Base-by-base conservation (phyloP, 2,329 filamentous ascomycete species). In the Alternaria triticimaculans region DNA sequence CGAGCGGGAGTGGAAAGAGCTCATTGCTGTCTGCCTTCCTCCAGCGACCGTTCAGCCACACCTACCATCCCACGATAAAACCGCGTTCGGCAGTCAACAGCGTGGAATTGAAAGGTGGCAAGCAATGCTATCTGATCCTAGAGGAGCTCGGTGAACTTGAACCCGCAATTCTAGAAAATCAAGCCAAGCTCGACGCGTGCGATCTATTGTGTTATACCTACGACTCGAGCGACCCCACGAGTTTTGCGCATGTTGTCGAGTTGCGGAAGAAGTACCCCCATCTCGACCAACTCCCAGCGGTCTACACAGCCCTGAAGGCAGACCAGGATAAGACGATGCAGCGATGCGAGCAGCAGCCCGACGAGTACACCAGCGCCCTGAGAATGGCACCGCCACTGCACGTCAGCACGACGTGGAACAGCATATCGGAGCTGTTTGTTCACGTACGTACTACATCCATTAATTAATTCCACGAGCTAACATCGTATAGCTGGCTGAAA, bases 251-350 rank as follows among this genome's bases (percentile, higher is more conserved):
- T 76, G 93, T 99, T 57, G 92, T 95, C 41, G 87, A 92, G 18
- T 84, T 97, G 53, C 90, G 94, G 46, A 87, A 88, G 59, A 92
- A 90, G 72, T 92, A 95, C 70, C 89, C 93, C 0, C 91, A 96
- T 59, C 87, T 99, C 3, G 92, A 97, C 77, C 90, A 93, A n/a
- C 84, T 99, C 26, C 96, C 96, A 0, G 91, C 93, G 9, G 90
- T 99, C 8, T 99, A 97, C 78, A 93, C 93, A 2, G 96, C 95
- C 0, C 85, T 98, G 63, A 99, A 99, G 81, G 96, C 96, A 3
- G 96, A 99, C 80, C 89, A 92, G 70, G 96, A 99, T 80, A 97
- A 97, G 80, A 96, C 95, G 4, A 97, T 94, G n/a, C 96, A 99
- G 81, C 88, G 96, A 63, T 92, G 92, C 64, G 93, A 97, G 67